phyloP scores from a whole-genome alignment of 2,329 filamentous ascomycete species.

The Aspergillus thermomutatus region DNA sequence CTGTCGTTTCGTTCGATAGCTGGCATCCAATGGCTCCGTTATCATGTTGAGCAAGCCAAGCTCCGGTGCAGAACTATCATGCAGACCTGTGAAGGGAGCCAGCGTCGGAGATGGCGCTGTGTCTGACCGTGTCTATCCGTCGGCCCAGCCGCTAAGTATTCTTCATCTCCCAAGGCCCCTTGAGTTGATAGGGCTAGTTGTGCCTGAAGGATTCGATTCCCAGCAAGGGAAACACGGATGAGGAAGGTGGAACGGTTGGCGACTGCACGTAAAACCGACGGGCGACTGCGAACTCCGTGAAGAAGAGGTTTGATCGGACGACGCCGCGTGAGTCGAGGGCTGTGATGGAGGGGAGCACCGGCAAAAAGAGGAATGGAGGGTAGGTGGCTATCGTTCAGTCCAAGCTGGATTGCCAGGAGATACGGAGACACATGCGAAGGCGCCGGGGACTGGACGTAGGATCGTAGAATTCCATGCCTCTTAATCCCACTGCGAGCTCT shows the following conservation, averaged over 20 bases:
- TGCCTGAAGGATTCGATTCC: background rate
- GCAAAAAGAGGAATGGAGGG: background rate
- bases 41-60: background rate
- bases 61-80: background rate
- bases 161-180: background rate
- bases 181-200: background rate
- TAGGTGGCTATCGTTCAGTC: background rate
- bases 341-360: background rate
- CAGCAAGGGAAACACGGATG: background rate
- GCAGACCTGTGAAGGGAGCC: background rate
- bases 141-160: background rate
- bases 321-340: background rate
- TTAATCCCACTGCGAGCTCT: background rate
- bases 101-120: background rate
- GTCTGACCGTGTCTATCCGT: background rate
- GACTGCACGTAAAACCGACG: background rate
- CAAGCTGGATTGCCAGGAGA: no score
- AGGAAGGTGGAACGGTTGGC: background rate
- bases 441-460: background rate
- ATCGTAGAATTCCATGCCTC: background rate
- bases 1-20: no score
- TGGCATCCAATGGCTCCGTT: background rate
- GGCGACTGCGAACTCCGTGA: background rate
- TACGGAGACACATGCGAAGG: background rate
- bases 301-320: background rate